Evolutionary conservation across 2,329 filamentous ascomycete genomes (phyloP), one percentile per base, ranked within the genome.

Genomic region (Beauveria scarabaeidicola): DNA sequence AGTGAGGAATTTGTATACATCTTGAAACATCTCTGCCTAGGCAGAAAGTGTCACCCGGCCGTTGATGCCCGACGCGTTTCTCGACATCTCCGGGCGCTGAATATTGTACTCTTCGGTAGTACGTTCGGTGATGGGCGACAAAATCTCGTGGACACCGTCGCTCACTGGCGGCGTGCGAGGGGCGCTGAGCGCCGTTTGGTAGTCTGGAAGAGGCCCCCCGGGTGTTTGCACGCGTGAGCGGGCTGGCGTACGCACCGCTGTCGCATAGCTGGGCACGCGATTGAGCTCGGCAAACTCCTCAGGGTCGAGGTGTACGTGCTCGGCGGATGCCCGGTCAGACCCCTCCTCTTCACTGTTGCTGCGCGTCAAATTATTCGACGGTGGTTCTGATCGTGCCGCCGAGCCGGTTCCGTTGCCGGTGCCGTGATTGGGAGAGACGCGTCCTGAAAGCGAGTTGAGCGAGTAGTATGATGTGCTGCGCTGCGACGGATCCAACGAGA

Each of bases 231-330:
- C 78, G 15, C 77, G 77, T 38, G 79, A 77, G 54, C 81, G 78
- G 17, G 84, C 81, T 5, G 85, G 83, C 0, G 85, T 83, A 63
- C 82, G 83, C 27, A 91, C 83, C 0, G 89, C 89, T 1, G 89
- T 91, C 17, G 82, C 81, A 69, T 92, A 92, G 60, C 88, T 91
- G 1, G 89, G 89, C 2, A 92, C 88, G 64, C 88, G 88, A 69
- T 80, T 88, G 46, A 91, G 74, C 63, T 85, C 81, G 52, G 81
- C 80, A 64, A 90, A 74, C 63, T 88, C 84, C 19, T 78, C 74
- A 61, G 86, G 81, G 36, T 81, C 76, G 52, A 78, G 77, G 61
- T 86, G 81, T 52, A 79, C 66, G 63, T 85, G 81, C 64, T 85
- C 80, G 4, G 80, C 78, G 8, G 82, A 84, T 63, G 79, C 77